phyloP scores from a whole-genome alignment of 805 yeast genomes.

The Candida xyloterini region DNA sequence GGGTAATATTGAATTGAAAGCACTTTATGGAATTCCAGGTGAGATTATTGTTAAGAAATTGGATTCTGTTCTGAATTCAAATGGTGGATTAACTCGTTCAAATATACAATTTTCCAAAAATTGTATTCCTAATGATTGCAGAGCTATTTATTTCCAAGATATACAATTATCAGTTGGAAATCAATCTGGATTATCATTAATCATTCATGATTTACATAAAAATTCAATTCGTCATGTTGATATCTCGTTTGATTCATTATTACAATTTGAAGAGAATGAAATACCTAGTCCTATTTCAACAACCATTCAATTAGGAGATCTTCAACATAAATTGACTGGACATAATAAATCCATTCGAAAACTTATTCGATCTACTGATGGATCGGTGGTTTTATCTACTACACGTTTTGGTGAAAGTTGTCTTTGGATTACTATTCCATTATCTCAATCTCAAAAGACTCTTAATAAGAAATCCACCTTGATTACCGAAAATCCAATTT shows the following conservation, averaged over 20 bases:
- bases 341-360: constrained; percentile 76
- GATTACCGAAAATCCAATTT: constrained; percentile 45
- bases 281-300: background rate
- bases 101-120: constrained; percentile 23
- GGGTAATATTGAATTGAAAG: constrained; percentile 43
- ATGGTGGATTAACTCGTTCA: constrained; percentile 16
- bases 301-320: constrained; percentile 23
- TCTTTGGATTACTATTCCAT: constrained; percentile 51
- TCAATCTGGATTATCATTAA: constrained; percentile 35
- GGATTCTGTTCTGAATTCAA: constrained; percentile 18
- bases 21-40: constrained; percentile 56
- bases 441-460: constrained; percentile 28
- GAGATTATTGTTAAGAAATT: constrained; percentile 43
- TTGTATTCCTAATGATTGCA: constrained; percentile 32
- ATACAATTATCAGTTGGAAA: constrained; percentile 16
- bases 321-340: constrained; percentile 71
- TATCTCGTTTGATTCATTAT: constrained; percentile 29
- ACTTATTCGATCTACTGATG: constrained; percentile 64
- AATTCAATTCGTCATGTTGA: constrained; percentile 36
- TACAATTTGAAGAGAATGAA: constrained; percentile 22
- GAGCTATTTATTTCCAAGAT: constrained; percentile 25
- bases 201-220: constrained; percentile 44
- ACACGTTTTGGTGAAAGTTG: constrained; percentile 62
- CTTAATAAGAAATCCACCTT: constrained; percentile 35
- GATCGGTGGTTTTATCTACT: constrained; percentile 54